Evolutionary conservation across 495 filamentous ascomycete genomes (phyloP), one percentile per base, ranked within the genome.

Genomic region (Aspergillus saccharolyticus): DNA sequence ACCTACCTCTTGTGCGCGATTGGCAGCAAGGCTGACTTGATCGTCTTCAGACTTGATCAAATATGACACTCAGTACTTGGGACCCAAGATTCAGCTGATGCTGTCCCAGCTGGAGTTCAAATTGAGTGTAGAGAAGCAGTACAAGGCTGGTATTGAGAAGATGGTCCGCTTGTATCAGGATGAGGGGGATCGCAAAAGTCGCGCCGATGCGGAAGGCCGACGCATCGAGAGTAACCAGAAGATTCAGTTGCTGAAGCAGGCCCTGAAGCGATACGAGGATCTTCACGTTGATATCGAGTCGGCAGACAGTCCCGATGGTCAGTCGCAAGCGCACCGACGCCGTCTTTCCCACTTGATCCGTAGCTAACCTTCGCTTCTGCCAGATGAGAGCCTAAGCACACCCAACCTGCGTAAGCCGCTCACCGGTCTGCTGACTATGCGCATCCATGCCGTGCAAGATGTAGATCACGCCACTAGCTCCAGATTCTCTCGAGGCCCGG

Each of bases 41-140:
- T 47, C 17, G 1, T 45, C 21, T 43, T 2, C 65, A 97, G 94
- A 98, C 78, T 80, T 99, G 54, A 97, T 99, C 75, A 99, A 97
- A 84, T 96, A 91, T 76, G 95, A 99, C 70, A 97, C 93, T 19
- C 85, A 85, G 19, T 90, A 96, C 69, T 86, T 99, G 53, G 94
- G 94, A 24, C 95, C 95, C 33, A 90, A 95, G 56, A 99, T 99
- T 67, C 95, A 97, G 76, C 86, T 97, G 61, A 99, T 99, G 94
- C 78, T 99, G 66, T 96, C 94, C 17, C 94, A 99, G 71, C 84
- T 99, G 57, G 91, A 97, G 74, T 99, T 99, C 74, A 99, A 99
- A 74, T 78, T 97, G 47, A 97, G 93, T 65, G 95, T 99, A 42
- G 94, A 99, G 74, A 96, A 97, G 67, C 94, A 99, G 73, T 99